Evolutionary conservation across 2,329 filamentous ascomycete genomes (phyloP).

Genomic region (Grosmannia huntii): DNA sequence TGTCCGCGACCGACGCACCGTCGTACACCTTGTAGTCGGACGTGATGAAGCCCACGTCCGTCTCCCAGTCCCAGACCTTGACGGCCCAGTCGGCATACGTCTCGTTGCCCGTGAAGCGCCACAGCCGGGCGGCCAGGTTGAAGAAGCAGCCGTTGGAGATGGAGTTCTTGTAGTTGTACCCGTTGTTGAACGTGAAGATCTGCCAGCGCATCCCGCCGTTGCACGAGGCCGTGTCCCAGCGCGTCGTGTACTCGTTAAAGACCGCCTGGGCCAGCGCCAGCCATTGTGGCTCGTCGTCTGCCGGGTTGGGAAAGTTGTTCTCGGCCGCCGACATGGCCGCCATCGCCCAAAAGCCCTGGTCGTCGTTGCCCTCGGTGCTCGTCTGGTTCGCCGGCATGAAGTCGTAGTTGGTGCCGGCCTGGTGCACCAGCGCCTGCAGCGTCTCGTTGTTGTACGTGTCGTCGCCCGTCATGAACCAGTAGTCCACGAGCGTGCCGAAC

Average conservation of each 20-base stretch:
- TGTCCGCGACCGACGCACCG: conserved; percentile 31
- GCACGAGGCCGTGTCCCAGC: conserved; percentile 58
- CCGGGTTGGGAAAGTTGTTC: conserved; percentile 59
- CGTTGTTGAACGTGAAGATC: conserved; percentile 65
- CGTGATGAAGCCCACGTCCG: conserved; percentile 41
- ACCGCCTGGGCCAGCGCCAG: conserved; percentile 66
- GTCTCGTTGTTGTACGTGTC: conserved; percentile 48
- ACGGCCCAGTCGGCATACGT: conserved; percentile 70
- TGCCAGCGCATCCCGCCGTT: conserved; percentile 75
- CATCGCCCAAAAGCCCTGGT: conserved; percentile 79
- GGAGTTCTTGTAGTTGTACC: conserved; percentile 56
- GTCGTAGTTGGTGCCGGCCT: conserved; percentile 44
- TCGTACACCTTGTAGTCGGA: conserved; percentile 43
- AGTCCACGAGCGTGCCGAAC: conserved; percentile 59
- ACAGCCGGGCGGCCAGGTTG: conserved; percentile 57
- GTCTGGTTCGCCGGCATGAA: conserved; percentile 59
- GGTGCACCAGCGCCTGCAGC: conserved; percentile 45
- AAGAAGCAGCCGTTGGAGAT: conserved; percentile 60
- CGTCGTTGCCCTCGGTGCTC: conserved; percentile 53
- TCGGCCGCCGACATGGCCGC: conserved; percentile 69
- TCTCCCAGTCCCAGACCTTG: conserved; percentile 56
- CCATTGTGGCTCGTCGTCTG: conserved; percentile 53
- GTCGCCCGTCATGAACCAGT: conserved; percentile 60
- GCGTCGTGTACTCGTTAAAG: conserved; percentile 62
- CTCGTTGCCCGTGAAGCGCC: conserved; percentile 63